A percentile compares a stretch with the other conserved stretches of the same genome.
Conservation (phyloP, 139 green algal genomes). For the Micractinium sp. region DNA sequence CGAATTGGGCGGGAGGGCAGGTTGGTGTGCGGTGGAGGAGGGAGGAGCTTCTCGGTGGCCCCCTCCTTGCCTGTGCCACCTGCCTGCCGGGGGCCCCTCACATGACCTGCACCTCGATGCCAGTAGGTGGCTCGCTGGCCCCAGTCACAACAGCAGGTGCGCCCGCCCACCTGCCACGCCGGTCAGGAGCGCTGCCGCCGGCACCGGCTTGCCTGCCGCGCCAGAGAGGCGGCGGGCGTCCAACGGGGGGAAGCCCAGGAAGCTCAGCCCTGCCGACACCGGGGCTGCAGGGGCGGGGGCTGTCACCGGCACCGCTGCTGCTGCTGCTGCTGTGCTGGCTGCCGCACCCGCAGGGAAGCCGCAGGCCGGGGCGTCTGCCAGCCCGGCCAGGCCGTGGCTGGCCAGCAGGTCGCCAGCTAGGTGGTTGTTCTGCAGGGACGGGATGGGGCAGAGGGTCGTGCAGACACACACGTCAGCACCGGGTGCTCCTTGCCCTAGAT, state of each 20-base stretch:
- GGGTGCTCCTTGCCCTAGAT: too few relatives aligned
- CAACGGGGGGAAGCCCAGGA: conserved; percentile 8
- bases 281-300: neutral
- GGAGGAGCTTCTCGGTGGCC: too few relatives aligned
- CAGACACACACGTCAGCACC: neutral
- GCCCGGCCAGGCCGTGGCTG: neutral
- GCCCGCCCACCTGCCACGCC: neutral
- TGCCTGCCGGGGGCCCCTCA: too few relatives aligned
- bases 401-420: conserved; percentile 4
- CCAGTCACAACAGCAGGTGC: neutral
- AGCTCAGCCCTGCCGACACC: neutral
- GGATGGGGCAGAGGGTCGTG: neutral
- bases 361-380: neutral
- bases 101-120: too few relatives aligned
- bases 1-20: too few relatives aligned
- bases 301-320: neutral
- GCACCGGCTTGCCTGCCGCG: neutral
- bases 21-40: too few relatives aligned
- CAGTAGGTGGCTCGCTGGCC: too few relatives aligned
- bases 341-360: neutral
- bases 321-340: neutral
- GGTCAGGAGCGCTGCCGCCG: neutral
- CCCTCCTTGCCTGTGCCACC: too few relatives aligned
- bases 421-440: conserved; percentile 9
- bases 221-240: neutral